phyloP scores from a whole-genome alignment of 768 basidiomycete genomes.

The Lactarius vividus region DNA sequence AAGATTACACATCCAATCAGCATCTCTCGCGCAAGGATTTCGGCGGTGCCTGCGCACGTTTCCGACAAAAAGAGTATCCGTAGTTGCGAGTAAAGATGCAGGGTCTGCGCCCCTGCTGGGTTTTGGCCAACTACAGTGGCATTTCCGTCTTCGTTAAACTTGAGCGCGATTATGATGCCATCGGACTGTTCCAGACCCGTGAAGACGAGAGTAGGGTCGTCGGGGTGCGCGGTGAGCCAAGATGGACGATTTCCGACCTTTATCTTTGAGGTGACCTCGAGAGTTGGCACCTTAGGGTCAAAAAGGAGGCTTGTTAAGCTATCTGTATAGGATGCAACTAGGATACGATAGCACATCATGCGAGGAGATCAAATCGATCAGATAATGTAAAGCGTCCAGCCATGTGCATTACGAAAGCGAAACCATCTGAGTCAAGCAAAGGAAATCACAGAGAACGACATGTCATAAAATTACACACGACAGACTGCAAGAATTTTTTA shows the following conservation, averaged over 20 bases:
- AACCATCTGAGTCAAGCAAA: not conserved
- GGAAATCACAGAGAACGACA: not conserved
- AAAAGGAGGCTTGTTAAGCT: slow-evolving; percentile 63
- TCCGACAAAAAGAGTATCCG: slow-evolving; percentile 58
- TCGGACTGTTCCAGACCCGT: slow-evolving; percentile 64
- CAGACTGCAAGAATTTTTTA: not conserved
- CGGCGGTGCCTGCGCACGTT: slow-evolving; percentile 56
- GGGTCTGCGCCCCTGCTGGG: slow-evolving; percentile 60
- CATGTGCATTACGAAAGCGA: not conserved
- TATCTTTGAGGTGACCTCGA: slow-evolving; percentile 46
- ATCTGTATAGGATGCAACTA: slow-evolving; percentile 65
- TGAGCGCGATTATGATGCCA: slow-evolving; percentile 62
- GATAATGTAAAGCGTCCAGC: not conserved
- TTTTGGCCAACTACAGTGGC: slow-evolving; percentile 48
- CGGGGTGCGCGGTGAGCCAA: slow-evolving; percentile 68
- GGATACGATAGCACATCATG: slow-evolving; percentile 41
- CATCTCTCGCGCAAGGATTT: not conserved
- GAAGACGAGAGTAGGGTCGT: slow-evolving; percentile 56
- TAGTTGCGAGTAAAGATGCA: slow-evolving; percentile 58
- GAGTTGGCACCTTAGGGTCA: slow-evolving; percentile 45
- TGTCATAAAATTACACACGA: not conserved
- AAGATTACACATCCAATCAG: slow-evolving; percentile 1
- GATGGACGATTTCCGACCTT: slow-evolving; percentile 64
- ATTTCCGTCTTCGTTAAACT: slow-evolving; percentile 51
- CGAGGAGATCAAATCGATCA: not conserved